phyloP scores from a whole-genome alignment of 331 rosid species.

The Saraca asoca region DNA sequence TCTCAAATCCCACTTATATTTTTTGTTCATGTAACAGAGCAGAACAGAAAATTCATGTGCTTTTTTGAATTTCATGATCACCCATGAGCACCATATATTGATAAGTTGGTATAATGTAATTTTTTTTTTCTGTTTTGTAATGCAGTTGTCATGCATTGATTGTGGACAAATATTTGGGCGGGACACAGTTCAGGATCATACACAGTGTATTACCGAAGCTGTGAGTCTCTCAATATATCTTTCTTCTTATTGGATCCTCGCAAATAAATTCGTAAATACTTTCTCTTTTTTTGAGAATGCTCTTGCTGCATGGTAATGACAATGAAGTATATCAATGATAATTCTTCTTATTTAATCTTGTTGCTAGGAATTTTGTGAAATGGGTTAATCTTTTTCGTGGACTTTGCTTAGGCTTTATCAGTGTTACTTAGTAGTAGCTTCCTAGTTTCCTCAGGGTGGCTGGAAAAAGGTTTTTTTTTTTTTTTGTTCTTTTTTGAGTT shows the following conservation, averaged over 20 bases:
- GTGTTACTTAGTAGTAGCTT: background rate
- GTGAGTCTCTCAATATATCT: constrained; percentile 47
- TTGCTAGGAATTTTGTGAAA: background rate
- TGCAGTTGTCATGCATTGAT: constrained; percentile 91
- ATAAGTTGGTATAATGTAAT: background rate
- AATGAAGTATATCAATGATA: background rate
- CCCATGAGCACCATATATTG: background rate
- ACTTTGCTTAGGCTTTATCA: background rate
- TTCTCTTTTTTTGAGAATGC: background rate
- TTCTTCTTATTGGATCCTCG: background rate
- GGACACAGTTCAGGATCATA: constrained; percentile 73
- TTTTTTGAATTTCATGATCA: too few species aligned
- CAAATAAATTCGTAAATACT: background rate
- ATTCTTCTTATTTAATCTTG: background rate
- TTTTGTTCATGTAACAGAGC: background rate
- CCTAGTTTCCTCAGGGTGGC: background rate
- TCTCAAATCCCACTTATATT: background rate
- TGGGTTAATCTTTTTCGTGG: background rate
- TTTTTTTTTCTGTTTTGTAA: background rate
- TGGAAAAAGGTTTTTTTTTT: too few species aligned
- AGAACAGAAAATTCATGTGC: too few species aligned
- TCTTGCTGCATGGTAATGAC: background rate
- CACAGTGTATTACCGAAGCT: constrained; percentile 87
- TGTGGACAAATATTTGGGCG: constrained; percentile 79
- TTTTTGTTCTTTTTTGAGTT: background rate